Evolutionary conservation across 2,329 filamentous ascomycete genomes (phyloP), one percentile per base, ranked within the genome.

Genomic region (Colletotrichum sublineola): DNA sequence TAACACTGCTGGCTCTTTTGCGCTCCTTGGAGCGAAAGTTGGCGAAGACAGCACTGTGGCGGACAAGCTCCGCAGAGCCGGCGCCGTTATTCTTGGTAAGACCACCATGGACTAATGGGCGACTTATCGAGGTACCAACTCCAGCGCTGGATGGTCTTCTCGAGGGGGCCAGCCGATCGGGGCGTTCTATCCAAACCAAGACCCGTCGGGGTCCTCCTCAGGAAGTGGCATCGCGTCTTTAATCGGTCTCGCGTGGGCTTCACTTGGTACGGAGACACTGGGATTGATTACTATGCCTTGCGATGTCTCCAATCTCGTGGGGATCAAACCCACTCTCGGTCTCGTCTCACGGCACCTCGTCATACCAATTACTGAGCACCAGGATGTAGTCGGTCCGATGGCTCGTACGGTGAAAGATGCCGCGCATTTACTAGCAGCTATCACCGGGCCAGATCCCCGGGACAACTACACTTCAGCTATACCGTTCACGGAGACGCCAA

Each of bases 261-360:
- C 63, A 7, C n/a, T 71, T 11, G 68, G 56, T 2, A 68, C 8
- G 89, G 91, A 92, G 78, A 93, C 91, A 0, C 85, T 85, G 71
- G 91, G 91, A 4, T 91, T 88, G 24, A 92, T 94, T 66, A 77
- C 92, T 5, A 84, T 84, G 12, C 92, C 92, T 0, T 77, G 83
- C 0, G 76, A 80, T 55, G 63, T 73, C 6, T 92, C 89, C 81
- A 91, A 91, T 68, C 78, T 93, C 5, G 91, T 93, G 0, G 92
- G 91, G 0, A 90, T 94, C 76, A 92, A 91, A 79, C 90, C 91
- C 0, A 91, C 90, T 0, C 88, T 92, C 3, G 92, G 92, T 0
- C 81, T 93, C 2, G 92, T 88, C 0, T 91, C 89, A 6, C 84
- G 89, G 31, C 80, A 87, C 71, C 83, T 92, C 5, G 91, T 93